phyloP scores from a whole-genome alignment of 225 moss, liverwort and hornwort species.

The Thuidium tamariscinum region DNA sequence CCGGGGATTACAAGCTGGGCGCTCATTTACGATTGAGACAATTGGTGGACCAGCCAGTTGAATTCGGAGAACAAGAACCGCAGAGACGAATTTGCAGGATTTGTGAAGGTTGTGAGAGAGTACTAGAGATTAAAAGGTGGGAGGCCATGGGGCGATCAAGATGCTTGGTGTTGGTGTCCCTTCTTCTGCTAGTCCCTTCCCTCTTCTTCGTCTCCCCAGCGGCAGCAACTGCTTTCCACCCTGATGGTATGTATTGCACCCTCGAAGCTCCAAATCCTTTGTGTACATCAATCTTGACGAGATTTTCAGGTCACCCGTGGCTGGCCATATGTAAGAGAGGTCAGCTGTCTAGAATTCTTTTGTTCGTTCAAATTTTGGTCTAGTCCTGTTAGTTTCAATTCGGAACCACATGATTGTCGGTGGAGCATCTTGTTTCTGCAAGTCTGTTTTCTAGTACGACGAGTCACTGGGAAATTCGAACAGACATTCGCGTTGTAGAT shows the following conservation, averaged over 20 bases:
- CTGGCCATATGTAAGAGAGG: neutral
- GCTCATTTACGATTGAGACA: neutral
- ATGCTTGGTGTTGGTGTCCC: neutral
- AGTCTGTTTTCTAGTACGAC: neutral
- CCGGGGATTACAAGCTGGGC: neutral
- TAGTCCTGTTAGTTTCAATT: neutral
- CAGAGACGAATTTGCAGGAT: neutral
- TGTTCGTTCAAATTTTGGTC: neutral
- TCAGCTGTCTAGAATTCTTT: neutral
- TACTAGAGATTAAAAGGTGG: neutral
- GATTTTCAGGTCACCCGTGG: neutral
- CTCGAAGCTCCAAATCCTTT: neutral
- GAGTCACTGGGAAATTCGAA: neutral
- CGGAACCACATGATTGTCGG: neutral
- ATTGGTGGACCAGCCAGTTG: neutral
- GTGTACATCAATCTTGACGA: neutral
- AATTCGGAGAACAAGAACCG: neutral
- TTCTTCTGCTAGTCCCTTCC: slow-evolving; percentile 3
- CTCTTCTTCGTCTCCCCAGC: neutral
- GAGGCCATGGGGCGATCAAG: slow-evolving; percentile 1
- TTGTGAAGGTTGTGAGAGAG: neutral
- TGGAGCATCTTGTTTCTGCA: neutral
- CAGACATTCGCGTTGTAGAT: neutral
- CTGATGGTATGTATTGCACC: neutral
- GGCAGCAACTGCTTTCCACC: neutral